A percentile compares a stretch with the other conserved stretches of the same genome.
Conservation (phyloP, 805 yeast genomes). For the Lachancea dasiensis region DNA sequence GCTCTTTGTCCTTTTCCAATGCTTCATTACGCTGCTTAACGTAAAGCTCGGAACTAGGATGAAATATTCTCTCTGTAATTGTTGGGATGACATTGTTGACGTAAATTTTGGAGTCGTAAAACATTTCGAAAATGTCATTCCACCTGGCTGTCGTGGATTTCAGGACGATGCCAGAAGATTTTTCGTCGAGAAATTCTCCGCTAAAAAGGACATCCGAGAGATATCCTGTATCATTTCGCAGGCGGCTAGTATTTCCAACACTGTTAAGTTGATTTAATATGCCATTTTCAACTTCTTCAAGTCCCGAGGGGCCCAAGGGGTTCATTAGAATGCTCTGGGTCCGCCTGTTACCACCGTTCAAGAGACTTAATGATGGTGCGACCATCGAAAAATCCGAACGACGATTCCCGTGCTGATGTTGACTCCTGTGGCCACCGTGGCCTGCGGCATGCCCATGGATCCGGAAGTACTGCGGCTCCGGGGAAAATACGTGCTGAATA, state of each 20-base stretch:
- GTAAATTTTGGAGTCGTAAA: slow-evolving; percentile 39
- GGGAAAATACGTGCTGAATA: slow-evolving; percentile 28
- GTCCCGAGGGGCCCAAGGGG: slow-evolving; percentile 31
- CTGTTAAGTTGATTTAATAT: slow-evolving; percentile 24
- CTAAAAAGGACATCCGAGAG: slow-evolving; percentile 29
- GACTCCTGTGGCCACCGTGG: slow-evolving; percentile 1
- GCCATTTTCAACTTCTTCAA: slow-evolving; percentile 31
- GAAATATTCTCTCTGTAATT: slow-evolving; percentile 44
- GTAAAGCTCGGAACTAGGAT: slow-evolving; percentile 40
- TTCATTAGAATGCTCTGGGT: slow-evolving; percentile 28
- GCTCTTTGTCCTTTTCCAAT: slow-evolving; percentile 28
- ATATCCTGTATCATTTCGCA: slow-evolving; percentile 23
- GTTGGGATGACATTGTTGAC: slow-evolving; percentile 35
- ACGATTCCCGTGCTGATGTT: slow-evolving; percentile 17
- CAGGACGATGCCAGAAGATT: slow-evolving; percentile 27
- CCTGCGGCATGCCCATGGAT: slow-evolving; percentile 21
- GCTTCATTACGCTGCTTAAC: slow-evolving; percentile 21
- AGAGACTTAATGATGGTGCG: slow-evolving; percentile 26
- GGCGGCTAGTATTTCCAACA: slow-evolving; percentile 23
- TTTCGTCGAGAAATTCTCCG: slow-evolving; percentile 30
- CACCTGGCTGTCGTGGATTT: slow-evolving; percentile 62
- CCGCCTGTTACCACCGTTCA: slow-evolving; percentile 26
- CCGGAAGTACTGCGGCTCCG: slow-evolving; percentile 28
- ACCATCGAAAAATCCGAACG: slow-evolving; percentile 21
- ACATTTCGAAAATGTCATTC: slow-evolving; percentile 50